These are phyloP conservation scores for Echites panduratus DNA, from an alignment of 257 asterid genomes.

Conservation along the genomic window DNA sequence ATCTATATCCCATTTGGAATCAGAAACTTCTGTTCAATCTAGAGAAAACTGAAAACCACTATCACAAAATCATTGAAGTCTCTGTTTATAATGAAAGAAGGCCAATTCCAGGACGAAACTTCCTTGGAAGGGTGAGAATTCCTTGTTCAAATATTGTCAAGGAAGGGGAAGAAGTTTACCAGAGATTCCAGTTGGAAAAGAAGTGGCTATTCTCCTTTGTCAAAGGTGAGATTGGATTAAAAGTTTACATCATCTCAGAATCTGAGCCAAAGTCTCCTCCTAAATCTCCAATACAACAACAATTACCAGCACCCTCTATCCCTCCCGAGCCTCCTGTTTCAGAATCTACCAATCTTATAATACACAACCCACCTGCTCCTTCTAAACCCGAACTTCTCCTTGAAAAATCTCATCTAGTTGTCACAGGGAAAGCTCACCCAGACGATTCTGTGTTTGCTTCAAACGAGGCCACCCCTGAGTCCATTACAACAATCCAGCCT, in stretches of 20 bases:
- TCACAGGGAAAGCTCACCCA: constrained; percentile 14
- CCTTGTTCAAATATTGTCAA: constrained; percentile 55
- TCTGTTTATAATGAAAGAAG: constrained; percentile 57
- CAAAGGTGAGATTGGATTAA: constrained; percentile 66
- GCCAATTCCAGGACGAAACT: constrained; percentile 40
- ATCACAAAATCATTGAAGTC: constrained; percentile 37
- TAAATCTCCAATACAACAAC: constrained; percentile 2
- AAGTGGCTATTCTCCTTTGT: constrained; percentile 41
- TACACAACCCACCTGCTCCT: constrained; percentile 13
- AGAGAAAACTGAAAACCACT: constrained; percentile 27
- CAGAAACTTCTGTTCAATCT: constrained; percentile 49
- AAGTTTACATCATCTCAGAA: constrained; percentile 39
- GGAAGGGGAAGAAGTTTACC: constrained; percentile 62
- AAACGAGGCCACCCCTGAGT: constrained; percentile 12
- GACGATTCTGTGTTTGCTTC: constrained; percentile 12
- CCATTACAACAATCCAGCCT: constrained; percentile 10
- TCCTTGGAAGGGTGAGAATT: constrained; percentile 60
- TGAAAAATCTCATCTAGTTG: constrained; percentile 14
- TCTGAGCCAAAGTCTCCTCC: constrained; percentile 23
- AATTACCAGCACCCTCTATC: constrained; percentile 14
- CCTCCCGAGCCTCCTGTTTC: constrained; percentile 17
- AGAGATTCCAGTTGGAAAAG: constrained; percentile 50
- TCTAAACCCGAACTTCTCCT: constrained; percentile 20
- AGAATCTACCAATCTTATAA: constrained; percentile 12
- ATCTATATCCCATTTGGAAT: constrained; percentile 69